Conservation (phyloP, 2,329 filamentous ascomycete species). For the Arthroderma sp. region DNA sequence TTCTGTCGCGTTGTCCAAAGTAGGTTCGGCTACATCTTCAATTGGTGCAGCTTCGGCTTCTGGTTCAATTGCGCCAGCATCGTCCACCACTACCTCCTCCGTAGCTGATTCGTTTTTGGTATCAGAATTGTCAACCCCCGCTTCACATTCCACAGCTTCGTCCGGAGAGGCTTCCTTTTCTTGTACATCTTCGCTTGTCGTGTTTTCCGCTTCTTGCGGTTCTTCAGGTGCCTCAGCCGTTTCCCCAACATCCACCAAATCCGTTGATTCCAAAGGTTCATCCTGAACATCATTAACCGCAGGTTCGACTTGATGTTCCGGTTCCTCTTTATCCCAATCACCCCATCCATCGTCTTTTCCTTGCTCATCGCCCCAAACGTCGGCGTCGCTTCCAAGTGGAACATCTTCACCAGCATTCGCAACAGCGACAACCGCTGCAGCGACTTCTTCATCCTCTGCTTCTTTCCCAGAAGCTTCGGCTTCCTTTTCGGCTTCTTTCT, state of each 20-base stretch:
- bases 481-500: constrained; percentile 9
- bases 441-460: neutral
- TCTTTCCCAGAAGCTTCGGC: constrained; percentile 1
- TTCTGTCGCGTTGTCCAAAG: neutral
- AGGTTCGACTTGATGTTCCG: neutral
- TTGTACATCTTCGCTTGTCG: neutral
- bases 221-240: neutral
- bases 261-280: neutral
- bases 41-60: constrained; percentile 2
- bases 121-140: neutral
- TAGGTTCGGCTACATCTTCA: constrained; percentile 1
- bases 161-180: neutral
- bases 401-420: neutral
- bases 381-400: constrained; percentile 2
- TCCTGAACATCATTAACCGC: neutral
- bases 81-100: constrained; percentile 3
- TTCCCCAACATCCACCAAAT: neutral
- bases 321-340: neutral
- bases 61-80: neutral
- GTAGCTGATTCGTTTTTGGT: neutral
- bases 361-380: neutral
- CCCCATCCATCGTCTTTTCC: neutral
- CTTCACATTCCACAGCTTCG: neutral
- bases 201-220: neutral
- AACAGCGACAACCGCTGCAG: neutral